Evolutionary conservation across 2,329 filamentous ascomycete species (phyloP).

Genomic region (Parastagonospora avenae): DNA sequence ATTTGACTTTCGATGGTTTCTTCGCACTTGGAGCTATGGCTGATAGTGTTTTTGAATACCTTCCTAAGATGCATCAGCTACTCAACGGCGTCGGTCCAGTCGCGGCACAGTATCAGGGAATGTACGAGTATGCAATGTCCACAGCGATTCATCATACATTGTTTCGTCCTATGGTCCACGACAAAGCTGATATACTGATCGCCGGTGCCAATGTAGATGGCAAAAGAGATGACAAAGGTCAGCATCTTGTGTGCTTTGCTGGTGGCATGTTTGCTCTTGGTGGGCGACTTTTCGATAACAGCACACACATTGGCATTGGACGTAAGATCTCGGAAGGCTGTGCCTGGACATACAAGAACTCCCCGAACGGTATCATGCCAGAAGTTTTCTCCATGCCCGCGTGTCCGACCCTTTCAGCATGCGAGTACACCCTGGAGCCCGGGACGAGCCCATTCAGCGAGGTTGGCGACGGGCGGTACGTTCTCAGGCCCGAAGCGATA

Average conservation of each 20-base stretch:
- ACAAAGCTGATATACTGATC: slow-evolving; percentile 53
- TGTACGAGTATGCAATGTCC: slow-evolving; percentile 60
- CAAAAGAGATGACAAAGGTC: slow-evolving; percentile 53
- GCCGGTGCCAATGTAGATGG: slow-evolving; percentile 47
- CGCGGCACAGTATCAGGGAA: slow-evolving; percentile 56
- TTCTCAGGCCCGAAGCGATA: slow-evolving; percentile 61
- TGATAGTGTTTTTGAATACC: slow-evolving; percentile 46
- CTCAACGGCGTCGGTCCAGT: slow-evolving; percentile 50
- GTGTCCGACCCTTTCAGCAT: slow-evolving; percentile 47
- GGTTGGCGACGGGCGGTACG: slow-evolving; percentile 51
- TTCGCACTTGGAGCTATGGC: slow-evolving; percentile 43
- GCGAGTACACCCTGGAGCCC: slow-evolving; percentile 47
- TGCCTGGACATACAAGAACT: slow-evolving; percentile 64
- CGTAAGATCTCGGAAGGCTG: slow-evolving; percentile 64
- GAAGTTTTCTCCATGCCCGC: slow-evolving; percentile 56
- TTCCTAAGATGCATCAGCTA: slow-evolving; percentile 53
- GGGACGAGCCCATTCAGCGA: slow-evolving; percentile 47
- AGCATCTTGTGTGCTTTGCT: slow-evolving; percentile 64
- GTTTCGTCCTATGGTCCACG: slow-evolving; percentile 56
- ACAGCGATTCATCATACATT: slow-evolving; percentile 53
- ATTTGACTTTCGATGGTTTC: slow-evolving; percentile 47
- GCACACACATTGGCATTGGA: slow-evolving; percentile 60
- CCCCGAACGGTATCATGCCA: slow-evolving; percentile 65
- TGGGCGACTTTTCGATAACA: slow-evolving; percentile 59
- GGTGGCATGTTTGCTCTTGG: slow-evolving; percentile 67